These are phyloP conservation scores for Telfairia occidentalis DNA, from an alignment of 331 rosid genomes.

Conservation along the genomic window DNA sequence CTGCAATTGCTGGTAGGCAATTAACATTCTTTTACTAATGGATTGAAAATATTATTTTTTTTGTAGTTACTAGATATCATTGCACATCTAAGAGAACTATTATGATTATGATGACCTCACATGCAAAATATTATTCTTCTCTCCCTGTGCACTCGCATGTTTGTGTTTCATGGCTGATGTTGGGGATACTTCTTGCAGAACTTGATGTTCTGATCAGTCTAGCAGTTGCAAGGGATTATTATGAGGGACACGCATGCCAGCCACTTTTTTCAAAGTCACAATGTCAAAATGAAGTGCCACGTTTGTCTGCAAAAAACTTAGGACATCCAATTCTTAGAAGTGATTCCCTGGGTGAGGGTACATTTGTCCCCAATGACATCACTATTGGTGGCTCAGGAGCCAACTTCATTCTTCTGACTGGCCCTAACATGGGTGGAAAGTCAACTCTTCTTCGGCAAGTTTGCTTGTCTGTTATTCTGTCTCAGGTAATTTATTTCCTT, in stretches of 20 bases:
- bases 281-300: slow-evolving; percentile 42
- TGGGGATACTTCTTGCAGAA: slow-evolving; percentile 50
- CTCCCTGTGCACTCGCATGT: too few species aligned
- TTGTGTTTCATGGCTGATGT: slow-evolving; percentile 23
- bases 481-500: slow-evolving; percentile 53
- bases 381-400: slow-evolving; percentile 68
- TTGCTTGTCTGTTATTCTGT: slow-evolving; percentile 80
- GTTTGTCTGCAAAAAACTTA: slow-evolving; percentile 54
- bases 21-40: background rate
- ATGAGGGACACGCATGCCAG: slow-evolving; percentile 70
- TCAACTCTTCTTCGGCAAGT: slow-evolving; percentile 97
- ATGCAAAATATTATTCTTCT: background rate
- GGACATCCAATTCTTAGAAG: slow-evolving; percentile 88
- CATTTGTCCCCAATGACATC: slow-evolving; percentile 75
- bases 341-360: slow-evolving; percentile 73
- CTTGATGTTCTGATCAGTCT: slow-evolving; percentile 85
- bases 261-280: slow-evolving; percentile 43
- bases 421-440: slow-evolving; percentile 99
- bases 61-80: background rate
- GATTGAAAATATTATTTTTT: background rate
- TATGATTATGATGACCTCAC: background rate
- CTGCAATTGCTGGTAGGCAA: slow-evolving; percentile 63
- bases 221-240: slow-evolving; percentile 68
- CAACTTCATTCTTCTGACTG: slow-evolving; percentile 74
- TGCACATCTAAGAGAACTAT: background rate